Conservation (phyloP, 2,329 filamentous ascomycete species). For the Teratosphaeria zuluensis region DNA sequence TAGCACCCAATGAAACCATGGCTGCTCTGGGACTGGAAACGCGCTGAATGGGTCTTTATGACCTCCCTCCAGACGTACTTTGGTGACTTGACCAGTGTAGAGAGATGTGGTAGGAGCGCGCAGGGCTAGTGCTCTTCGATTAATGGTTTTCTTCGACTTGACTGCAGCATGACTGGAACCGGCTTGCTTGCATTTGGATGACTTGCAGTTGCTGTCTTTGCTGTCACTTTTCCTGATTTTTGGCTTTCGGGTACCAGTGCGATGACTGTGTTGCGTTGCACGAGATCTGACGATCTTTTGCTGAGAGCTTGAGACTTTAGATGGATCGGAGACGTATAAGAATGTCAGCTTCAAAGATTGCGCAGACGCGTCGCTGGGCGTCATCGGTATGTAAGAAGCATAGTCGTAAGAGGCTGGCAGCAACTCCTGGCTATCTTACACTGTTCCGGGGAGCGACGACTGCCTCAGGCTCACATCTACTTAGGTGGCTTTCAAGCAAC, state of each 20-base stretch:
- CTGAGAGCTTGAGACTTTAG: background rate
- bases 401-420: background rate
- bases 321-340: background rate
- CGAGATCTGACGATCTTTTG: background rate
- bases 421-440: background rate
- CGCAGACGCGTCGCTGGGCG: background rate
- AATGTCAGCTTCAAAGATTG: background rate
- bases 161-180: background rate
- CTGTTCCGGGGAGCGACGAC: too few relatives aligned
- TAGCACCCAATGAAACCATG: constrained; percentile 1
- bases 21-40: background rate
- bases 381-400: background rate
- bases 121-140: background rate
- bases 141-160: background rate
- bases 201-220: background rate
- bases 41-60: background rate
- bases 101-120: background rate
- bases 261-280: background rate
- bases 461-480: too few relatives aligned
- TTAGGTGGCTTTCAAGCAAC: background rate
- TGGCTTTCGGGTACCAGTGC: background rate
- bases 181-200: background rate
- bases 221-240: background rate
- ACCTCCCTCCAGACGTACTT: background rate
- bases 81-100: background rate